Percentiles rank a stretch among this genome's conserved stretches.
Evolutionary conservation across 352 stramenopile species (phyloP).

Genomic region (Globisporangium carolinianum): DNA sequence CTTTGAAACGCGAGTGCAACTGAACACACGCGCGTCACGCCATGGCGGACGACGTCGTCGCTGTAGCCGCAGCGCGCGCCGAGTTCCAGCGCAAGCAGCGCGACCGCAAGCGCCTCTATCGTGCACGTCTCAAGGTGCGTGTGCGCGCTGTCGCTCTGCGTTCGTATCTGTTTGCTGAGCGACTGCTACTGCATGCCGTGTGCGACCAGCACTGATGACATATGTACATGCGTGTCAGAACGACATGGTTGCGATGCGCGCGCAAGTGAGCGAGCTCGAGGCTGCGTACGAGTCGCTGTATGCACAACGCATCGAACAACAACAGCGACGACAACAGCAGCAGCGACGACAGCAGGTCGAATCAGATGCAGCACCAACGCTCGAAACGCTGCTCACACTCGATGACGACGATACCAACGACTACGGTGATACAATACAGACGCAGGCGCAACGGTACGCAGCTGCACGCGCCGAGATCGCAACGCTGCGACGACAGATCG

Average conservation of each 20-base stretch:
- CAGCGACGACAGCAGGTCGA: background rate
- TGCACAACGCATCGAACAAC: background rate
- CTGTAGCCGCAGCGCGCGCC: slow-evolving; percentile 1
- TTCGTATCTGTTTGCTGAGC: no score
- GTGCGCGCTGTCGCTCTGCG: no score
- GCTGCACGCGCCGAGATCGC: slow-evolving; percentile 5
- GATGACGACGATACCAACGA: background rate
- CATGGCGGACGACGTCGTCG: slow-evolving; percentile 9
- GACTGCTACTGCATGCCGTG: no score
- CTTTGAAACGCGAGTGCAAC: no score
- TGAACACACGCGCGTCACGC: background rate
- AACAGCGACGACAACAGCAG: slow-evolving; percentile 2
- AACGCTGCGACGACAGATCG: slow-evolving; percentile 8
- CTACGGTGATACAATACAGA: background rate
- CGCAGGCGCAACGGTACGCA: slow-evolving; percentile 3
- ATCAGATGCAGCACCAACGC: background rate
- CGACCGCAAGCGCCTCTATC: slow-evolving; percentile 14
- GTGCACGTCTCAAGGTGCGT: slow-evolving; percentile 7
- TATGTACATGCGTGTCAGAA: slow-evolving; percentile 4
- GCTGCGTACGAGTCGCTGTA: slow-evolving; percentile 10
- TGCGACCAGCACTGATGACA: background rate
- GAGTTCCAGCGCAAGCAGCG: slow-evolving; percentile 16
- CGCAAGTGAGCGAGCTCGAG: slow-evolving; percentile 9
- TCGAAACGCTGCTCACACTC: background rate
- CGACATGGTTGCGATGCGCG: slow-evolving; percentile 14